Evolutionary conservation across 2,329 filamentous ascomycete genomes (phyloP).

Genomic region (Passalora sequoiae): DNA sequence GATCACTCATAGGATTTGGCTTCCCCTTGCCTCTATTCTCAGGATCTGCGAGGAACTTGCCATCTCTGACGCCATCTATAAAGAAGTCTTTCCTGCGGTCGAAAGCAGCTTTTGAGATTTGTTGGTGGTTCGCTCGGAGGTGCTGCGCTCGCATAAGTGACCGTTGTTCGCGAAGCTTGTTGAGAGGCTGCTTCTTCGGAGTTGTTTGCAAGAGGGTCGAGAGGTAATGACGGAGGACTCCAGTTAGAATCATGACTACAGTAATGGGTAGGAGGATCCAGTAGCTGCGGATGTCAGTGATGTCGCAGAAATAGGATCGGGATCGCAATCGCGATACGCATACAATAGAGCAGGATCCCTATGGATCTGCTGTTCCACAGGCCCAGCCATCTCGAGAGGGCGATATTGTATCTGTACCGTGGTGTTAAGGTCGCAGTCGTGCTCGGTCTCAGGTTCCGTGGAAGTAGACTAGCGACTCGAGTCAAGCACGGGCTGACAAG

Average conservation of each 20-base stretch:
- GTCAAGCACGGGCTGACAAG: too few species aligned
- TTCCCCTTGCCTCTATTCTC: slow-evolving; percentile 80
- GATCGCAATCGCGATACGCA: too few species aligned
- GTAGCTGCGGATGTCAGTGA: slow-evolving; percentile 59
- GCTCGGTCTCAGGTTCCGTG: too few species aligned
- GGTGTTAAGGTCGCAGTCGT: too few species aligned
- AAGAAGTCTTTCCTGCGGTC: slow-evolving; percentile 74
- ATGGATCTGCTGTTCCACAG: slow-evolving; percentile 89
- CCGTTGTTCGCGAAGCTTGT: slow-evolving; percentile 76
- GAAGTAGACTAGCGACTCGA: too few species aligned
- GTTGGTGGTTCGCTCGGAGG: slow-evolving; percentile 75
- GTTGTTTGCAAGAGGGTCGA: slow-evolving; percentile 80
- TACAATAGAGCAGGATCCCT: slow-evolving; percentile 98
- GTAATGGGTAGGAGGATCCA: slow-evolving; percentile 99
- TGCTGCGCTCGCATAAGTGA: slow-evolving; percentile 77
- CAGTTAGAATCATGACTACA: slow-evolving; percentile 94
- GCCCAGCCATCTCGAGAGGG: slow-evolving; percentile 64
- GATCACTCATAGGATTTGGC: slow-evolving; percentile 91
- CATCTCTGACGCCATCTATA: slow-evolving; percentile 74
- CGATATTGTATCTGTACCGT: background rate
- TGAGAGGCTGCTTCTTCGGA: slow-evolving; percentile 74
- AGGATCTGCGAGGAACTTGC: slow-evolving; percentile 83
- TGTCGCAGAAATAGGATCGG: too few species aligned
- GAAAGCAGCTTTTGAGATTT: slow-evolving; percentile 73
- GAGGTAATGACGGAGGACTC: slow-evolving; percentile 92